phyloP scores from a whole-genome alignment of 805 yeast species.

The Wickerhamomyces ciferrii region DNA sequence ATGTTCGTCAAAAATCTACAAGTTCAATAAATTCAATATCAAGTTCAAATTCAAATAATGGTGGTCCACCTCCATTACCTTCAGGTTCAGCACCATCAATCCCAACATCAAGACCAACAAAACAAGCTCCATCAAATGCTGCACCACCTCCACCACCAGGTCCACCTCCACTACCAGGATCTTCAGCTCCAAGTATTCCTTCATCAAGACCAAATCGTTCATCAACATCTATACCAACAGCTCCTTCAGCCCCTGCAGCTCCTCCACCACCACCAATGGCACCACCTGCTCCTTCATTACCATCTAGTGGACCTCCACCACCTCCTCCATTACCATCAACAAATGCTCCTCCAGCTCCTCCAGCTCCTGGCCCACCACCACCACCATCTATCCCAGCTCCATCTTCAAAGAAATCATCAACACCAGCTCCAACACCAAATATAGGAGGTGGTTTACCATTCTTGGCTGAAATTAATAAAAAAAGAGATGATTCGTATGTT shows the following conservation, averaged over 20 bases:
- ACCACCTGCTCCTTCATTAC: constrained; percentile 3
- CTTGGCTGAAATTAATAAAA: constrained; percentile 51
- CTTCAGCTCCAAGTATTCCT: constrained; percentile 14
- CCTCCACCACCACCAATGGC: constrained; percentile 17
- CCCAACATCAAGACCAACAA: constrained; percentile 2
- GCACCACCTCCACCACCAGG: constrained; percentile 20
- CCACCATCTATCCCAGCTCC: constrained; percentile 17
- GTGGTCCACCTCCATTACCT: constrained; percentile 24
- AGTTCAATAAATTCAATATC: constrained; percentile 8
- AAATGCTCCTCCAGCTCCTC: constrained; percentile 16
- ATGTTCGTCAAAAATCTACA: constrained; percentile 11
- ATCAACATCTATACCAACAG: constrained; percentile 4
- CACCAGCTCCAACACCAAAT: constrained; percentile 10
- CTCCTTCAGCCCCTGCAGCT: constrained; percentile 16
- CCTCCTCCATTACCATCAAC: constrained; percentile 16
- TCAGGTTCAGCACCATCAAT: constrained; percentile 11
- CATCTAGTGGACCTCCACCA: constrained; percentile 16
- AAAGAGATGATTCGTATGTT: constrained; percentile 45
- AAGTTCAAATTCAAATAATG: constrained; percentile 5
- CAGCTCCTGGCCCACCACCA: constrained; percentile 14
- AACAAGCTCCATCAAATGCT: constrained; percentile 9
- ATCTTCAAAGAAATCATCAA: constrained; percentile 16
- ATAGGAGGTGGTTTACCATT: constrained; percentile 46
- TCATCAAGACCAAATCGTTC: constrained; percentile 3
- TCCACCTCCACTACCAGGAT: constrained; percentile 26